Percentiles rank a stretch among this genome's conserved stretches.
Conservation (phyloP, 257 asterid species). For the Hygrophila difformis region DNA sequence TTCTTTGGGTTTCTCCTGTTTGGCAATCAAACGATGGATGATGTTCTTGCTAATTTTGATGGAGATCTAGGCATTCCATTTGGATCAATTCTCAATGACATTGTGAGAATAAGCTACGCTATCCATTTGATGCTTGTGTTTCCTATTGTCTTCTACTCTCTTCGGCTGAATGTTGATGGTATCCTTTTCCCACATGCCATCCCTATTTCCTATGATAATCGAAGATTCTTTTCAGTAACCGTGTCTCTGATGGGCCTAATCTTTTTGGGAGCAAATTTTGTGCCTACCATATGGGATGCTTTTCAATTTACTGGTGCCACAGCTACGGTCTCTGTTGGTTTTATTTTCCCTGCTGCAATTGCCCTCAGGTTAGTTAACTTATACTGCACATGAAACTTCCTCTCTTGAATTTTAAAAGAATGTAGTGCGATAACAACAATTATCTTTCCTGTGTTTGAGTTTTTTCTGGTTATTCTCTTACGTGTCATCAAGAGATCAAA, state of each 20-base stretch:
- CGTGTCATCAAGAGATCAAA: too few relatives aligned
- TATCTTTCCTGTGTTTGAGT: too few relatives aligned
- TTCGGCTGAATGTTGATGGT: constrained; percentile 75
- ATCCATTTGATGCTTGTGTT: constrained; percentile 85
- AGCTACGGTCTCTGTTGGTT: constrained; percentile 78
- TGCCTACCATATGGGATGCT: constrained; percentile 90
- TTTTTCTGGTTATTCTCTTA: too few relatives aligned
- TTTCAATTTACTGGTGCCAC: constrained; percentile 94
- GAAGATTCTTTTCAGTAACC: constrained; percentile 54
- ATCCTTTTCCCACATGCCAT: constrained; percentile 56
- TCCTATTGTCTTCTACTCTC: constrained; percentile 74
- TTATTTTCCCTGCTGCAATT: constrained; percentile 74
- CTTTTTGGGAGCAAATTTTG: constrained; percentile 71
- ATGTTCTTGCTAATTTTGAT: constrained; percentile 78
- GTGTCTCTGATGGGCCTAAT: constrained; percentile 54
- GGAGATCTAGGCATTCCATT: constrained; percentile 75
- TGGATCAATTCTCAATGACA: constrained; percentile 55
- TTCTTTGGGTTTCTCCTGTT: constrained; percentile 78
- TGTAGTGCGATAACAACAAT: background rate
- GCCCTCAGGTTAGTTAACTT: constrained; percentile 50
- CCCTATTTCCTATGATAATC: constrained; percentile 56
- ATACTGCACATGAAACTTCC: background rate
- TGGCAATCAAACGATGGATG: constrained; percentile 70
- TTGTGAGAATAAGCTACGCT: constrained; percentile 76
- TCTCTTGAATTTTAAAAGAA: too few relatives aligned